Base-by-base conservation (phyloP, 2,329 filamentous ascomycete species). In the Lachnellula cervina region DNA sequence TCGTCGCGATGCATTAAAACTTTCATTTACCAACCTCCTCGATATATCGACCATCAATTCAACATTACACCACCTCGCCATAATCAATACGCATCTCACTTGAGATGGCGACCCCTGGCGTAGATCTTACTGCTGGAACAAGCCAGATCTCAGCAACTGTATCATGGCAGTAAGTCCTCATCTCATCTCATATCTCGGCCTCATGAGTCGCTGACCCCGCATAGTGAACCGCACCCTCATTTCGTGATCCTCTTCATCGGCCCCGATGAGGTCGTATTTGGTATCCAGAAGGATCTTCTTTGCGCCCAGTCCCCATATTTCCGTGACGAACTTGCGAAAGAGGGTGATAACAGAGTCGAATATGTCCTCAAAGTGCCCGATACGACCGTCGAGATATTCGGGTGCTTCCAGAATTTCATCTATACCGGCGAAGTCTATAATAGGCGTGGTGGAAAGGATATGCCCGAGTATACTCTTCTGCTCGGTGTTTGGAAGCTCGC, bases 181-280 rank as follows among this genome's bases (percentile, higher is more conserved):
- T 11, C 46, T 21, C 6, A 2, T 46, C 21, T 17, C 25, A 45
- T 4, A 49, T 45, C 19, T 25, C 23, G 21, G 8, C 21, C n/a
- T 34, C 13, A 32, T 16, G 8, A 52, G 14, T 13, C 44, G 53
- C 35, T 60, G n/a, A 58, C 11, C 16, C 2, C 38, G 21, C 16
- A 46, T 42, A 68, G 66, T 34, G 56, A 62, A 5, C 65, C 66
- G 32, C 66, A 68, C 49, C 61, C 63, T 34, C 59, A 62, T 43
- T 68, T 68, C 40, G 65, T 60, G 21, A 67, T 67, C 32, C 51
- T 67, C 28, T 56, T 68, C 19, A 61, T 68, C 25, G 65, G 66
- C 5, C 57, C 59, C 7, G 59, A 66, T 34, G 65, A 68, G 57
- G 54, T 63, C 11, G 65, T 64, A 8, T 68, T 64, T 49, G 66